Conservation (phyloP, 352 stramenopile genomes). For the Globisporangium ultimum region DNA sequence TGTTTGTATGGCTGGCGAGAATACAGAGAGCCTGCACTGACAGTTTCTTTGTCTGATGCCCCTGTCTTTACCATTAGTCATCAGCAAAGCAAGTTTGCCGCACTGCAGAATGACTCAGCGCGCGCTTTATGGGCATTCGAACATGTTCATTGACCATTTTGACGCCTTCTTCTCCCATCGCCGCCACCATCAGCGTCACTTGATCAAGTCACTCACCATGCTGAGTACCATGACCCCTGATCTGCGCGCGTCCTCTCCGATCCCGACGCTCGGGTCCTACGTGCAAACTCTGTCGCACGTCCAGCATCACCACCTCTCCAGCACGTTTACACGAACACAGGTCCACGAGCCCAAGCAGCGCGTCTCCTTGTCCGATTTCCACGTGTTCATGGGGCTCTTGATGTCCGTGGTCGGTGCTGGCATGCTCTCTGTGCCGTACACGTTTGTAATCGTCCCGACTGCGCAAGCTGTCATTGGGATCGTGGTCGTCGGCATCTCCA, state of each 20-base stretch:
- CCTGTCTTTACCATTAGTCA: too few relatives aligned
- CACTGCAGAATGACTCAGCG: too few relatives aligned
- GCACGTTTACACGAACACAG: neutral
- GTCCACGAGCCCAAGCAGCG: neutral
- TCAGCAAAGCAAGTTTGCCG: too few relatives aligned
- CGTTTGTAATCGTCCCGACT: constrained; percentile 50
- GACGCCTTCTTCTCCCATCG: too few relatives aligned
- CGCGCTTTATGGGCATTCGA: too few relatives aligned
- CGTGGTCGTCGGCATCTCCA: constrained; percentile 44
- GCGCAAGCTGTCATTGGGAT: constrained; percentile 40
- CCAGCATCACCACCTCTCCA: neutral
- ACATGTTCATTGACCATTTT: too few relatives aligned
- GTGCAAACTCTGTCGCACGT: neutral
- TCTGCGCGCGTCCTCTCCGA: neutral
- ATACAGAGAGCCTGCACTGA: too few relatives aligned
- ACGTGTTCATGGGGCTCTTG: constrained; percentile 68
- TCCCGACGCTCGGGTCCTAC: neutral
- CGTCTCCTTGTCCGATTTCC: neutral
- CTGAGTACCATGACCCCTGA: neutral
- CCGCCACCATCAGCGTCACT: too few relatives aligned
- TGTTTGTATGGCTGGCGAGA: too few relatives aligned
- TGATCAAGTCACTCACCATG: neutral
- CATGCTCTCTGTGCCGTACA: constrained; percentile 70
- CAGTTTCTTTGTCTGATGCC: too few relatives aligned
- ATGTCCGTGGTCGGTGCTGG: constrained; percentile 74